Evolutionary conservation across 1,284 basidiomycete genomes (phyloP).

Genomic region (Ceratobasidium sp.): DNA sequence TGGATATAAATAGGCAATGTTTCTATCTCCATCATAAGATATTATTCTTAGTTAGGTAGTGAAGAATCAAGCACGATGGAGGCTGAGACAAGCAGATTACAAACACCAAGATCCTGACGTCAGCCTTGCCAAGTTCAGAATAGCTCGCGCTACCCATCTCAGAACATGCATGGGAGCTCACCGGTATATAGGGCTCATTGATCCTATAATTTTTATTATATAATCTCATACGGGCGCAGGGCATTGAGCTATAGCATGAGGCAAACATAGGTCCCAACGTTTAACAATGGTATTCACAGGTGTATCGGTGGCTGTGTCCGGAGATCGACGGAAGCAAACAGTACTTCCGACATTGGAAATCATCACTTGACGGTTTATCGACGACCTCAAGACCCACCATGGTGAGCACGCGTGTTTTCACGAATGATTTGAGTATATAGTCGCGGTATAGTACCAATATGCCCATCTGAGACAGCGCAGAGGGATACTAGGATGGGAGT

Average conservation of each 20-base stretch:
- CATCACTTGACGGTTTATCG: background rate
- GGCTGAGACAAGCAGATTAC: background rate
- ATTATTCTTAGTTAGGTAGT: background rate
- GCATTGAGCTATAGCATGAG: no score
- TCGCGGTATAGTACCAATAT: background rate
- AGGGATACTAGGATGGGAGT: background rate
- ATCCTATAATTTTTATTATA: no score
- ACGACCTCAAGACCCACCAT: conserved; percentile 32
- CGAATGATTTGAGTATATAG: background rate
- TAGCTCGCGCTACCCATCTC: no score
- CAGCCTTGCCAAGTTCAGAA: no score
- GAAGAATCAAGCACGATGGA: background rate
- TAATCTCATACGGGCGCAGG: no score
- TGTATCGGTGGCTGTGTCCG: conserved; percentile 12
- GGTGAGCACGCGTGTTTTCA: conserved; percentile 18
- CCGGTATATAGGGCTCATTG: no score
- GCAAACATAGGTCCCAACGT: no score
- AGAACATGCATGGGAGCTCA: no score
- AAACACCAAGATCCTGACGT: no score
- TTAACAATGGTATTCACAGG: no score
- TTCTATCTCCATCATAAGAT: background rate
- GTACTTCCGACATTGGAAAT: background rate
- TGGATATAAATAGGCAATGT: background rate
- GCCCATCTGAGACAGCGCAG: background rate
- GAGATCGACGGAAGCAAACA: conserved; percentile 29